Evolutionary conservation across 345 rosid species (phyloP).

Genomic region (Geranium rotundifolium): DNA sequence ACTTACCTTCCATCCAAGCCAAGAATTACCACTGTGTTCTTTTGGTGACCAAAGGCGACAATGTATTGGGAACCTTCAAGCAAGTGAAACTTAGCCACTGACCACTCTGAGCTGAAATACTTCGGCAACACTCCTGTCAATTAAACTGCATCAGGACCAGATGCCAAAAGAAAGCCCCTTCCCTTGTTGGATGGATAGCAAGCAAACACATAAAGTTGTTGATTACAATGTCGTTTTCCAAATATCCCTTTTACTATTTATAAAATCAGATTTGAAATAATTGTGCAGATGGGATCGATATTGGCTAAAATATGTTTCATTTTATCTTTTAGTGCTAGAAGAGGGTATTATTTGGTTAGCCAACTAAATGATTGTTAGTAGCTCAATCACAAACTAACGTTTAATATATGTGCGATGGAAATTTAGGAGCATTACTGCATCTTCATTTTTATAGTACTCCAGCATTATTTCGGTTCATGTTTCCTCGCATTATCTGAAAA

Average conservation of each 20-base stretch:
- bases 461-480: too few species aligned
- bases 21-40: conserved; percentile 76
- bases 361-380: too few species aligned
- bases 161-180: neutral
- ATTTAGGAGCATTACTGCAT: too few species aligned
- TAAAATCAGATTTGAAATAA: too few species aligned
- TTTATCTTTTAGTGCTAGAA: too few species aligned
- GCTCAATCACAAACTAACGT: too few species aligned
- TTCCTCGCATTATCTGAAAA: too few species aligned
- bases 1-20: conserved; percentile 95
- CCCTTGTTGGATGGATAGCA: neutral
- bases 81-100: conserved; percentile 84
- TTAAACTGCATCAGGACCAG: neutral
- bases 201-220: neutral
- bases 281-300: too few species aligned
- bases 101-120: conserved; percentile 98
- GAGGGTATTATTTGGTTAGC: too few species aligned
- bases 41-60: conserved; percentile 88
- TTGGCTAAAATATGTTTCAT: too few species aligned
- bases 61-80: conserved; percentile 73
- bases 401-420: too few species aligned
- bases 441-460: too few species aligned
- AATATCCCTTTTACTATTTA: neutral
- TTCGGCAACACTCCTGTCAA: conserved; percentile 79
- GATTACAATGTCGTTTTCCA: neutral